Base-by-base conservation (phyloP, 176 grass and related monocot genomes). In the Oryza meyeriana region DNA sequence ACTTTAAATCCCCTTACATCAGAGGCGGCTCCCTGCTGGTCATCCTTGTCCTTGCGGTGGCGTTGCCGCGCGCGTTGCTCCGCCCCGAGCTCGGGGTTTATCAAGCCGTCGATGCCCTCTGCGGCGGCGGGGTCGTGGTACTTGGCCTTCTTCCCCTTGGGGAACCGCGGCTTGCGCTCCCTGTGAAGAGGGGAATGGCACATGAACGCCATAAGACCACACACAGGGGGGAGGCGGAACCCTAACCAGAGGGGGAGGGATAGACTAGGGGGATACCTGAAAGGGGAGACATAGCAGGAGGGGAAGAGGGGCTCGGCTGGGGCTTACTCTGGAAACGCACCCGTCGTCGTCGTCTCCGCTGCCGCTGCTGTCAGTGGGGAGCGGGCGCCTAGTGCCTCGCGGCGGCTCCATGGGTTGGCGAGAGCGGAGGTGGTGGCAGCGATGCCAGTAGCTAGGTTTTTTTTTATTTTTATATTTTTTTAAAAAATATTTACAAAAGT, bases 141-240 rank as follows among this genome's bases (percentile, higher is more conserved):
- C 67, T 98, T 98, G 61, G 67, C 67, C 85, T 95, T 98, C 89
- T 91, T 98, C 25, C 93, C 96, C 84, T 98, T 98, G 4, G 96
- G 93, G 18, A 95, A 98, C 71, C 96, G 90, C 67, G 82, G 86
- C 82, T 87, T 89, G 68, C 89, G 87, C 74, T 94, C 83, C 82
- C 95, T 94, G 86, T 63, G 25, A 26, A 35, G 18, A 47, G 28
- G 86, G 88, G 80, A 36, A 12, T 20, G 69, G 8, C 38, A 45
- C 35, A 12, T 41, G 6, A 67, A 76, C 34, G 29, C 33, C 77
- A 74, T 78, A 57, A 94, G 66, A 18, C 79, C 50, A 44, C 71
- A 41, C 34, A 66, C 48, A 22, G 17, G 84, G n/a, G n/a, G 59
- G 61, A 26, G 5, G 12, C 39, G 77, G 79, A 83, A 68, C 83